Percentiles rank a stretch among this genome's conserved stretches.
Evolutionary conservation across 1,284 basidiomycete genomes (phyloP).

Genomic region (Trametes sp.): DNA sequence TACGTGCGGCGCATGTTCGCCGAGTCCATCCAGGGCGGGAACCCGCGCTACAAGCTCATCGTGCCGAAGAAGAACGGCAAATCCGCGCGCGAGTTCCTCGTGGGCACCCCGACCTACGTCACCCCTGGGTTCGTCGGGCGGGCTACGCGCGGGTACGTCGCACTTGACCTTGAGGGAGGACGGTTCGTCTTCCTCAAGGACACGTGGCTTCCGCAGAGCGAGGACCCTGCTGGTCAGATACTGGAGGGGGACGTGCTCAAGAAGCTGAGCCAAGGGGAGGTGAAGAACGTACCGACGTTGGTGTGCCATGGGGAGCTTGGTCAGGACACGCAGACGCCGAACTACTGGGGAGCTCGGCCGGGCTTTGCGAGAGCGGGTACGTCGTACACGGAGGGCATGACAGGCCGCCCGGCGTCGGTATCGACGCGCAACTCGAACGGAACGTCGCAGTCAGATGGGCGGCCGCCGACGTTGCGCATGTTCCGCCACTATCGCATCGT

Average conservation of each 20-base stretch:
- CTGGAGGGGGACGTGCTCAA: conserved; percentile 21
- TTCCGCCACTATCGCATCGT: conserved; percentile 22
- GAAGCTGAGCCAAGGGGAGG: conserved; percentile 5
- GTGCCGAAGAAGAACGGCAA: conserved; percentile 2
- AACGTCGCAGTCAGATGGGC: background rate
- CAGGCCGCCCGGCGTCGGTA: background rate
- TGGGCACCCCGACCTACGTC: conserved; percentile 15
- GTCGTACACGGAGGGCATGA: background rate
- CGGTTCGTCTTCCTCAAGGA: conserved; percentile 28
- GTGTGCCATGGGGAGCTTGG: conserved; percentile 25
- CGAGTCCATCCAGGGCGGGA: background rate
- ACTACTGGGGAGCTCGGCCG: background rate
- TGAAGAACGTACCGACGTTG: conserved; percentile 22
- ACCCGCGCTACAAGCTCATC: conserved; percentile 7
- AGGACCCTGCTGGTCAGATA: background rate
- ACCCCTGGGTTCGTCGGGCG: conserved; percentile 11
- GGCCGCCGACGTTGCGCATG: background rate
- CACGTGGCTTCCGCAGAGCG: conserved; percentile 16
- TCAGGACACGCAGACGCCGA: conserved; percentile 10
- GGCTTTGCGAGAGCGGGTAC: background rate
- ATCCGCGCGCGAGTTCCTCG: conserved; percentile 9
- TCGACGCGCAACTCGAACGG: background rate
- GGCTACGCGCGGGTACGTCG: conserved; percentile 23
- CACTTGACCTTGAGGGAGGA: conserved; percentile 9
- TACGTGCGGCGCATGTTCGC: conserved; percentile 19